A percentile compares a stretch with the other conserved stretches of the same genome.
phyloP scores from a whole-genome alignment of 768 basidiomycete species.

The Suillus hirtellus region DNA sequence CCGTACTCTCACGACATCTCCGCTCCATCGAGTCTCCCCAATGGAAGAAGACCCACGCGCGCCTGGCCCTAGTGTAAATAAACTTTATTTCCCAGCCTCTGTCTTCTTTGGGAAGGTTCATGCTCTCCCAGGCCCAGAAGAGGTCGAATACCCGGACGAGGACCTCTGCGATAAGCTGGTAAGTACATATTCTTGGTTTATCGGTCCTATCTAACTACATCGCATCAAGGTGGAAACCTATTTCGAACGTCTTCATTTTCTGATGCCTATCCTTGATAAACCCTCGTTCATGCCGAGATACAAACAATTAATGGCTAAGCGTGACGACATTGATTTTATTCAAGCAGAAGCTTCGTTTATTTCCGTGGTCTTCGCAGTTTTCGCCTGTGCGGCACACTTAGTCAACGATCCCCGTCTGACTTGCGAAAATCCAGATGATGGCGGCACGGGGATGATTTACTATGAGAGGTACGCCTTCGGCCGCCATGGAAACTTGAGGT shows the following conservation, averaged over 20 bases:
- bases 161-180: constrained; percentile 88
- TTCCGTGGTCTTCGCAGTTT: constrained; percentile 82
- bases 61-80: constrained; percentile 78
- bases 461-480: constrained; percentile 70
- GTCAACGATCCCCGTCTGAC: constrained; percentile 71
- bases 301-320: constrained; percentile 71
- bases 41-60: constrained; percentile 82
- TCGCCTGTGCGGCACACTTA: constrained; percentile 83
- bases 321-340: constrained; percentile 49
- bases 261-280: constrained; percentile 87
- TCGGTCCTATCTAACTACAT: constrained; percentile 24
- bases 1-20: constrained; percentile 70
- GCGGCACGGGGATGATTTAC: constrained; percentile 87
- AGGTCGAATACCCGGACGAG: constrained; percentile 83
- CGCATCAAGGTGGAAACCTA: constrained; percentile 74
- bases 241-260: constrained; percentile 83
- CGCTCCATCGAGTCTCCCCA: constrained; percentile 75
- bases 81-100: constrained; percentile 84
- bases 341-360: constrained; percentile 74
- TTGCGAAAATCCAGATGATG: constrained; percentile 64
- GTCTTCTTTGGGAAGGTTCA: constrained; percentile 86
- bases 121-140: constrained; percentile 79
- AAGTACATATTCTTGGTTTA: constrained; percentile 32
- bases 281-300: constrained; percentile 78
- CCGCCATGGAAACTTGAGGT: constrained; percentile 5